A percentile compares a stretch with the other conserved stretches of the same genome.
These are phyloP conservation scores for Phytopythium sindhum DNA, from an alignment of 352 stramenopile species.

Conservation along the genomic window DNA sequence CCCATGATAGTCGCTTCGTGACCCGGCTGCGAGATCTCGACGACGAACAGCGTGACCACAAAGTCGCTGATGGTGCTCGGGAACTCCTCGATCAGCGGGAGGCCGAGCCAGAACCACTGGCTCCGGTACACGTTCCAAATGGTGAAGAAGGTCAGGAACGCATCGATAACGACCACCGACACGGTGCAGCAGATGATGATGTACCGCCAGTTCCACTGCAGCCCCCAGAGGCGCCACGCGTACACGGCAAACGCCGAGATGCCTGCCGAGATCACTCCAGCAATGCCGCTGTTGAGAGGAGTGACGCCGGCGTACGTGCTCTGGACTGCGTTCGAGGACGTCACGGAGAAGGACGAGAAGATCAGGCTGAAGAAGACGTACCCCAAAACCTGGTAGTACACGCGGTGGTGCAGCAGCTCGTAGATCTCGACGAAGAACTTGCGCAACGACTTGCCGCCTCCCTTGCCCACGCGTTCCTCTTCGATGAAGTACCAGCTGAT, in stretches of 20 bases:
- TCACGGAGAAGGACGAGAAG: constrained; percentile 47
- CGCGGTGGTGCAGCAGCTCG: constrained; percentile 41
- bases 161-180: constrained; percentile 41
- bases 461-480: constrained; percentile 19
- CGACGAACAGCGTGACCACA: constrained; percentile 42
- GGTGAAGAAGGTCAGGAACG: constrained; percentile 47
- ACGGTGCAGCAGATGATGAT: constrained; percentile 40
- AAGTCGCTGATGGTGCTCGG: constrained; percentile 44
- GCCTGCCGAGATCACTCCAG: constrained; percentile 37
- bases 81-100: constrained; percentile 49
- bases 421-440: constrained; percentile 35
- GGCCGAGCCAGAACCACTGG: constrained; percentile 65
- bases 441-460: constrained; percentile 24
- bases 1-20: constrained; percentile 49
- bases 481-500: constrained; percentile 44
- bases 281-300: constrained; percentile 53
- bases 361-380: constrained; percentile 52
- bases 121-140: constrained; percentile 69
- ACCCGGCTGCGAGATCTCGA: constrained; percentile 47
- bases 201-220: constrained; percentile 54
- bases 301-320: constrained; percentile 52
- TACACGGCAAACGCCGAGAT: constrained; percentile 38
- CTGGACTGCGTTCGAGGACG: constrained; percentile 40
- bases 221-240: constrained; percentile 35
- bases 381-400: constrained; percentile 50